Evolutionary conservation across 176 grass and related monocot species (phyloP).

Genomic region (Elymus sibiricus): DNA sequence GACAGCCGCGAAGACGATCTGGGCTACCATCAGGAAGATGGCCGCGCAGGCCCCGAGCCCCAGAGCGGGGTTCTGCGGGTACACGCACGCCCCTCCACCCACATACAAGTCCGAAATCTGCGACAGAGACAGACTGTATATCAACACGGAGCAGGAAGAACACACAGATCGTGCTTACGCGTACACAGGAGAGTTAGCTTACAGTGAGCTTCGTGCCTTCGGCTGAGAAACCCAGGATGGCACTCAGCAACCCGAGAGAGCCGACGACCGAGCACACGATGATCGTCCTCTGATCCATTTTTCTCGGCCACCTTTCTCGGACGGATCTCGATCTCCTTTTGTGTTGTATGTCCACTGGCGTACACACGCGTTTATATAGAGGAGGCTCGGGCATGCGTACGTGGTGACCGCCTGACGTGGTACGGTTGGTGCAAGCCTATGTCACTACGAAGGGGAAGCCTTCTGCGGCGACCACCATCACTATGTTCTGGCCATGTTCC

Average conservation of each 20-base stretch:
- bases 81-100: neutral
- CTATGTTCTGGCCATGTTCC: neutral
- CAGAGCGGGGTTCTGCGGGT: neutral
- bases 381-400: neutral
- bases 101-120: slow-evolving; percentile 5
- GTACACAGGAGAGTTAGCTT: neutral
- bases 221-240: slow-evolving; percentile 28
- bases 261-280: slow-evolving; percentile 16
- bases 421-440: neutral
- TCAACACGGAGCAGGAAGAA: neutral
- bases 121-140: neutral
- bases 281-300: slow-evolving; percentile 5
- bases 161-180: too few species aligned
- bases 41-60: slow-evolving; percentile 14
- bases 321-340: neutral
- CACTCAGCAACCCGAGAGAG: slow-evolving; percentile 26
- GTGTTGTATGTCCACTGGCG: neutral
- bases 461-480: neutral
- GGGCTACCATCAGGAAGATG: slow-evolving; percentile 25
- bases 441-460: neutral
- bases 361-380: neutral
- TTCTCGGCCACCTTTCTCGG: neutral
- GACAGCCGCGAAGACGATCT: slow-evolving; percentile 8
- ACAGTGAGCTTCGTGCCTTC: slow-evolving; percentile 31
- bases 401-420: neutral